phyloP scores from a whole-genome alignment of 2,329 filamentous ascomycete species.

The Cytospora mali region DNA sequence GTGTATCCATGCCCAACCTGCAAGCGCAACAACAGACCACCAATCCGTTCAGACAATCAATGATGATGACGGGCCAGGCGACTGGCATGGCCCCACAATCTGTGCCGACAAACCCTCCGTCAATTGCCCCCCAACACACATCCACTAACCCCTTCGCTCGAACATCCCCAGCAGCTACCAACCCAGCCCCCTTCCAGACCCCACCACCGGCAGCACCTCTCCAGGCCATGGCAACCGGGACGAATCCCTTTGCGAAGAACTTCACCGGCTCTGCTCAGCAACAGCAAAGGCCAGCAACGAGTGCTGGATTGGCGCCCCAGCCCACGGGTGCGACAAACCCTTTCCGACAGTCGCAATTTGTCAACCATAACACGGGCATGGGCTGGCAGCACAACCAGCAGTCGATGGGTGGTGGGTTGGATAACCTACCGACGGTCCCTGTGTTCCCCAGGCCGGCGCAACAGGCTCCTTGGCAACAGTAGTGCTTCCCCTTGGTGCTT shows the following conservation, averaged over 20 bases:
- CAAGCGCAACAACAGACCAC: constrained; percentile 65
- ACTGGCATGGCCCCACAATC: constrained; percentile 47
- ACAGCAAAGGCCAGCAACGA: constrained; percentile 48
- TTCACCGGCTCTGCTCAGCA: constrained; percentile 40
- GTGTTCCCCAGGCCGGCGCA: constrained; percentile 82
- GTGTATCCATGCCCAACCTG: constrained; percentile 46
- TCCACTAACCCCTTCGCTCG: constrained; percentile 90
- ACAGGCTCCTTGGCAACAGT: constrained; percentile 64
- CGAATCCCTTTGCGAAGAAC: constrained; percentile 61
- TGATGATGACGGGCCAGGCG: constrained; percentile 64
- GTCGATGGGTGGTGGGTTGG: constrained; percentile 78
- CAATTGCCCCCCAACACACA: constrained; percentile 51
- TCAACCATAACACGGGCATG: constrained; percentile 84
- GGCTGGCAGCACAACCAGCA: constrained; percentile 84
- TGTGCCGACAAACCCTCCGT: constrained; percentile 45
- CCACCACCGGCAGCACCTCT: constrained; percentile 46
- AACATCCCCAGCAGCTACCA: constrained; percentile 46
- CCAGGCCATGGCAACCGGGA: constrained; percentile 56
- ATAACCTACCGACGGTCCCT: constrained; percentile 76
- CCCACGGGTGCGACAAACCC: constrained; percentile 91
- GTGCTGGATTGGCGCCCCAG: constrained; percentile 65
- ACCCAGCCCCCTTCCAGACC: constrained; percentile 48
- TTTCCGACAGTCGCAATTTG: constrained; percentile 87
- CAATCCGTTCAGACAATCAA: constrained; percentile 93
- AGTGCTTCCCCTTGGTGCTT: constrained; percentile 23